Evolutionary conservation across 2,329 filamentous ascomycete genomes (phyloP).

Genomic region (Pseudogymnoascus sp.): DNA sequence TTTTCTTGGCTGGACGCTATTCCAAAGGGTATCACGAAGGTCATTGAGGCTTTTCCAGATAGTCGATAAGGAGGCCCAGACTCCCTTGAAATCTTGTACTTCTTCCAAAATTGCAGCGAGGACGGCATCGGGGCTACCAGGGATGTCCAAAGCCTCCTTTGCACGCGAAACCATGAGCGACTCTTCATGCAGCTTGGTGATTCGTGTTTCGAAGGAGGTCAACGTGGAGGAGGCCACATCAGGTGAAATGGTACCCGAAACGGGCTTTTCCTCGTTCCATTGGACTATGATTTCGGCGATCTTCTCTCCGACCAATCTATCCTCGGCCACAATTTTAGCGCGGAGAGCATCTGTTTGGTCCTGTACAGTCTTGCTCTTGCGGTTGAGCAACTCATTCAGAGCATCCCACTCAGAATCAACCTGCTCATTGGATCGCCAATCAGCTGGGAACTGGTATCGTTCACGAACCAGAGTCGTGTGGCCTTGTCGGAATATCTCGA

Average conservation of each 20-base stretch:
- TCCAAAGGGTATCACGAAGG: conserved; percentile 87
- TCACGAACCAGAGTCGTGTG: conserved; percentile 87
- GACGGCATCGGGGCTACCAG: conserved; percentile 70
- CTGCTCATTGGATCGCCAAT: conserved; percentile 95
- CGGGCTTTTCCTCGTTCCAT: conserved; percentile 96
- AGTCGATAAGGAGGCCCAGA: conserved; percentile 91
- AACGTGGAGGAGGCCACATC: conserved; percentile 81
- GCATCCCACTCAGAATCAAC: conserved; percentile 95
- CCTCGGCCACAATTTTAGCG: conserved; percentile 90
- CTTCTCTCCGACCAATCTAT: conserved; percentile 82
- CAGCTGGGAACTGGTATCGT: conserved; percentile 84
- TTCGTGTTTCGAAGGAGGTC: conserved; percentile 72
- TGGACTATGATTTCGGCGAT: conserved; percentile 76
- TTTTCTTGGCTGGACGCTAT: conserved; percentile 89
- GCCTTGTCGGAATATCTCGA: conserved; percentile 91
- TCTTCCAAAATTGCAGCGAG: conserved; percentile 85
- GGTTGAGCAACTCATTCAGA: conserved; percentile 81
- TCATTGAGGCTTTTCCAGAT: conserved; percentile 97
- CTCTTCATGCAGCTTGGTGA: conserved; percentile 79
- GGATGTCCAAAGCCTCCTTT: conserved; percentile 91
- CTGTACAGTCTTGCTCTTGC: conserved; percentile 91
- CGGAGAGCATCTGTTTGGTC: conserved; percentile 93
- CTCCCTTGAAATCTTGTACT: conserved; percentile 96
- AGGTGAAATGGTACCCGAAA: conserved; percentile 87
- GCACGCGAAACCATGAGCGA: conserved; percentile 91